Conservation (phyloP, 805 yeast species). For the Metschnikowia noctiluminum region DNA sequence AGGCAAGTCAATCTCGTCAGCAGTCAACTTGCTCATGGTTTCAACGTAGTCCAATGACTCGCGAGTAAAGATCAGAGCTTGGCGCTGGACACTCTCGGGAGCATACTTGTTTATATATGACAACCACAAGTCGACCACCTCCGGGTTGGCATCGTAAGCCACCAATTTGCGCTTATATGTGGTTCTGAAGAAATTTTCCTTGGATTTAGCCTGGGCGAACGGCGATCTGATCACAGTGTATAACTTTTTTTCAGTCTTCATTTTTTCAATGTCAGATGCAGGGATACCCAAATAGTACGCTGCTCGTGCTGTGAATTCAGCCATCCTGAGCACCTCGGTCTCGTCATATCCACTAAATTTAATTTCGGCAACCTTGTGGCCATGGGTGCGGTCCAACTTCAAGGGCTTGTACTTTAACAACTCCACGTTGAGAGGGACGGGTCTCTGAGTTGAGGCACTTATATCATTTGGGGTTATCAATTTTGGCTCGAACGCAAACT, state of each 20-base stretch:
- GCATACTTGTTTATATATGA: slow-evolving; percentile 75
- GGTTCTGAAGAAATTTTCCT: slow-evolving; percentile 88
- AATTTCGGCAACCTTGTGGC: slow-evolving; percentile 75
- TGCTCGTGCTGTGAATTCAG: slow-evolving; percentile 84
- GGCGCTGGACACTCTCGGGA: slow-evolving; percentile 78
- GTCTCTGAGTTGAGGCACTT: slow-evolving; percentile 34
- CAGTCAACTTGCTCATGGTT: slow-evolving; percentile 33
- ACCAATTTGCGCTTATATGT: slow-evolving; percentile 73
- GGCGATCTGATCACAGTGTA: slow-evolving; percentile 95
- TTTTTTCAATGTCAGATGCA: slow-evolving; percentile 66
- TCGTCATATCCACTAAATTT: slow-evolving; percentile 69
- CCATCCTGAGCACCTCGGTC: slow-evolving; percentile 66
- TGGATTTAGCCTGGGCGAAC: slow-evolving; percentile 89
- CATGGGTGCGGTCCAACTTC: slow-evolving; percentile 61
- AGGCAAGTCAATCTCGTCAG: slow-evolving; percentile 30
- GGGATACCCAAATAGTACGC: slow-evolving; percentile 92
- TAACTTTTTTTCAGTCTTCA: slow-evolving; percentile 69
- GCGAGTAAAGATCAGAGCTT: slow-evolving; percentile 56
- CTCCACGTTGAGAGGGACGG: slow-evolving; percentile 82
- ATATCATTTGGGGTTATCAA: slow-evolving; percentile 20
- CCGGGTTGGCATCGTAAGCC: slow-evolving; percentile 83
- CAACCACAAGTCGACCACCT: slow-evolving; percentile 77
- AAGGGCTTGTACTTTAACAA: slow-evolving; percentile 80
- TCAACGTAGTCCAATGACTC: slow-evolving; percentile 34
- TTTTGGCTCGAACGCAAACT: slow-evolving; percentile 31